Base-by-base conservation (phyloP, 148 eudicot genomes). In the Rhododendron ovatum region DNA sequence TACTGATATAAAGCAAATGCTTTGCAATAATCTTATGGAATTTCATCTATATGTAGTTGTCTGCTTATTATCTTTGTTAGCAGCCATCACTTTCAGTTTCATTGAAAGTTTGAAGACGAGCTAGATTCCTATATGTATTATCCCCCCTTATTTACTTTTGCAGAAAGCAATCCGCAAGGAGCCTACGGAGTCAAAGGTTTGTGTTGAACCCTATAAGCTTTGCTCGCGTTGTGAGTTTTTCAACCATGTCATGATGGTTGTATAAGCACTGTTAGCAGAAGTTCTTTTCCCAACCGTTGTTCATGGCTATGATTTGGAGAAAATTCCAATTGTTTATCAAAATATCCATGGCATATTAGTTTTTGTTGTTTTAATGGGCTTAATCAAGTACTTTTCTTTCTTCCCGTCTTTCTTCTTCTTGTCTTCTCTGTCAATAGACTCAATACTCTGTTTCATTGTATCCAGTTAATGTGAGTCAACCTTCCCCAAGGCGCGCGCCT, bases 81-180 rank as follows among this genome's bases (percentile, higher is more conserved):
- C 37, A 81, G 50, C 51, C n/a, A 22, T 22, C 50, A 28, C 75
- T 69, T 86, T 30, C 37, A 0, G 26, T 20, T 24, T 69, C 24
- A n/a, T n/a, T 43, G 43, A 15, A 30, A 26, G 14, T 80, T 33
- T 11, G 37, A 39, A 33, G 33, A 14, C 17, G 53, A 85, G 43
- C 20, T 53, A 39, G 45, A 81, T 81, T 30, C 65, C 20, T 18
- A 30, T 39, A 28, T 76, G 80, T 73, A 51, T 78, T 83, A 24
- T n/a, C 73, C 17, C 17, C 28, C 12, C 2, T 84, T 67, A 6
- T 85, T 86, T 82, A 20, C 41, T 83, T 91, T 81, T 91, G 91
- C 98, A 96, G 99, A 96, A 95, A 93, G 88, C 96, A 88, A 92
- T 96, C 67, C 89, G 84, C 85, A 91, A 92, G 93, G 98, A 94